A percentile compares a stretch with the other conserved stretches of the same genome.
phyloP scores from a whole-genome alignment of 441 rosid species.

The Viola pubescens region DNA sequence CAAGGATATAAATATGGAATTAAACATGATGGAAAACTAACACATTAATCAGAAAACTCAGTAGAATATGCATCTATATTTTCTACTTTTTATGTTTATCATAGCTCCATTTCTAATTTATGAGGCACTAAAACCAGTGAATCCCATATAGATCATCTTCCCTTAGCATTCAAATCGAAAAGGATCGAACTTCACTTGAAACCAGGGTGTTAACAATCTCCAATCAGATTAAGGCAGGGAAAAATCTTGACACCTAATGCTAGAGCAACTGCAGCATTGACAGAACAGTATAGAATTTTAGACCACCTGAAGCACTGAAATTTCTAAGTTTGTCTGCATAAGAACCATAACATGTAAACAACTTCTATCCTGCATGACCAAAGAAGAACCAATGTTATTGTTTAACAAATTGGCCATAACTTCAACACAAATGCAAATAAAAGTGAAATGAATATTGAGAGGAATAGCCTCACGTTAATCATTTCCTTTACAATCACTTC shows the following conservation, averaged over 20 bases:
- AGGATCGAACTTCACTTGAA: background rate
- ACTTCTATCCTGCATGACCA: conserved; percentile 51
- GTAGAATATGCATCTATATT: no score
- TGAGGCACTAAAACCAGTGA: no score
- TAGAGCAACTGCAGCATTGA: conserved; percentile 9
- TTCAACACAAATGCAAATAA: conserved; percentile 11
- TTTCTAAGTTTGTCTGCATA: conserved; percentile 61
- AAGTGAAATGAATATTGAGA: conserved; percentile 15
- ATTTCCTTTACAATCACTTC: conserved; percentile 71
- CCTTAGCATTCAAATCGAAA: background rate
- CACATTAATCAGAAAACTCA: no score
- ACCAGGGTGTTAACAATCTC: conserved; percentile 3
- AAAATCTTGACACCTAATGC: background rate
- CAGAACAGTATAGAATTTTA: conserved; percentile 14
- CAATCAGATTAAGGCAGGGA: background rate
- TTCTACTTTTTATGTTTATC: no score
- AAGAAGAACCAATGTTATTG: conserved; percentile 8
- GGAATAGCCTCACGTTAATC: conserved; percentile 50
- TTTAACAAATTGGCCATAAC: conserved; percentile 10
- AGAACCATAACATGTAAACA: conserved; percentile 65
- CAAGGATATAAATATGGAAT: background rate
- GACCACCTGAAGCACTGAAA: conserved; percentile 73
- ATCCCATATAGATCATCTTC: no score
- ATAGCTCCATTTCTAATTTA: no score
- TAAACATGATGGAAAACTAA: no score